These are phyloP conservation scores for Fusarium tricinctum DNA, from an alignment of 2,329 filamentous ascomycete genomes.

Conservation along the genomic window DNA sequence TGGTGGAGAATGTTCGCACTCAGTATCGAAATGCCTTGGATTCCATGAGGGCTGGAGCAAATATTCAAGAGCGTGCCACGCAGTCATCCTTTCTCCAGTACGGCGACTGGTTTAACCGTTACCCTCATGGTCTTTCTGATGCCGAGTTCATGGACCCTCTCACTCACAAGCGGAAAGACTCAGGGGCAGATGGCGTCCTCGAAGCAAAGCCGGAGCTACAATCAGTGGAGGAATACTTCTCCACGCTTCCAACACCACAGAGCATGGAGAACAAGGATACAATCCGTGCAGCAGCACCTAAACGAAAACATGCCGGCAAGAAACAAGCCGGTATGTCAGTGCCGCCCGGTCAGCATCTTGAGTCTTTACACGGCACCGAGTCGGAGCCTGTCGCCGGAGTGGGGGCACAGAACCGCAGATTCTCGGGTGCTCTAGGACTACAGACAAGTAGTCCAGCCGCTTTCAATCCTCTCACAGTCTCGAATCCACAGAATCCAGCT, in stretches of 20 bases:
- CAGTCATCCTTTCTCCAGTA: conserved; percentile 87
- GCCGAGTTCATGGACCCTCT: conserved; percentile 85
- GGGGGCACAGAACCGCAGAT: conserved; percentile 54
- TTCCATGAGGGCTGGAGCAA: conserved; percentile 77
- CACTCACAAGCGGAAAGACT: conserved; percentile 76
- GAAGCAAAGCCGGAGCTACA: conserved; percentile 92
- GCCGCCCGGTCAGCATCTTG: conserved; percentile 41
- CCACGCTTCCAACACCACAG: conserved; percentile 76
- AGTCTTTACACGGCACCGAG: conserved; percentile 40
- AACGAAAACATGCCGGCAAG: conserved; percentile 58
- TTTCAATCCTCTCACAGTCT: conserved; percentile 60
- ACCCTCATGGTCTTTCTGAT: conserved; percentile 90
- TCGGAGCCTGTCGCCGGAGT: conserved; percentile 26
- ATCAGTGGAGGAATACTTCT: conserved; percentile 95
- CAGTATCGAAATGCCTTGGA: conserved; percentile 89
- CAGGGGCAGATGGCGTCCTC: conserved; percentile 87
- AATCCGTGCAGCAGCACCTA: conserved; percentile 45
- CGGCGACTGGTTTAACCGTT: conserved; percentile 96
- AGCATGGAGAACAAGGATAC: conserved; percentile 58
- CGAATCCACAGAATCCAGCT: conserved; percentile 58
- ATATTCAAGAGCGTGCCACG: conserved; percentile 61
- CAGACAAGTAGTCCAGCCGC: conserved; percentile 57
- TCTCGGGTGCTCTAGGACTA: conserved; percentile 58
- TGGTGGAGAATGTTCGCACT: conserved; percentile 91
- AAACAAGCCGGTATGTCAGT: conserved; percentile 41